A percentile compares a stretch with the other conserved stretches of the same genome.
These are phyloP conservation scores for Sordariomycetes sp. DNA, from an alignment of 2,329 filamentous ascomycete genomes.

Conservation along the genomic window DNA sequence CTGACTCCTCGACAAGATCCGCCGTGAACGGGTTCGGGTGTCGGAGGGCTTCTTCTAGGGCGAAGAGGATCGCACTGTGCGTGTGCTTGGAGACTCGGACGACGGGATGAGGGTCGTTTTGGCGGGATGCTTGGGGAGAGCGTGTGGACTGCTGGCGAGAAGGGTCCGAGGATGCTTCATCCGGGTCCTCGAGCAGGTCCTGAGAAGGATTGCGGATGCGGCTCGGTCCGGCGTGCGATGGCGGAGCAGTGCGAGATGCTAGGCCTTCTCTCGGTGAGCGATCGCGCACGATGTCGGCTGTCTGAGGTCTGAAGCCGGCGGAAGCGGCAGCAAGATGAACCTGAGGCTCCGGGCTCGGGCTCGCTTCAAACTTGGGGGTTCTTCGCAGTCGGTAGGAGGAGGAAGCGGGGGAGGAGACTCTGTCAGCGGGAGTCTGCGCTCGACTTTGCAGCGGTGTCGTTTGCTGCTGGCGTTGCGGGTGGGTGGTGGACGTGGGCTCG, in stretches of 20 bases:
- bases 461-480: constrained; percentile 32
- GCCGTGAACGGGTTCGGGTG: constrained; percentile 75
- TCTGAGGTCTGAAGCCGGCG: constrained; percentile 35
- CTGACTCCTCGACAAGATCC: constrained; percentile 79
- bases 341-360: constrained; percentile 29
- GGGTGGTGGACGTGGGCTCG: constrained; percentile 33
- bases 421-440: constrained; percentile 21
- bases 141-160: constrained; percentile 15
- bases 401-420: constrained; percentile 29
- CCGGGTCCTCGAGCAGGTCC: constrained; percentile 35
- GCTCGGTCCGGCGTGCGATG: neutral
- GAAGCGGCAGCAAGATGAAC: constrained; percentile 38
- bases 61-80: constrained; percentile 83
- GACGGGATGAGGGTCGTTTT: constrained; percentile 32
- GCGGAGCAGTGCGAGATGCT: neutral
- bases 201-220: constrained; percentile 32
- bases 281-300: constrained; percentile 1
- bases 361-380: constrained; percentile 39
- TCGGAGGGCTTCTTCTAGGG: constrained; percentile 83
- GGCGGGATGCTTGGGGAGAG: constrained; percentile 16
- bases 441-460: constrained; percentile 13
- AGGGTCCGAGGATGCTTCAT: constrained; percentile 26
- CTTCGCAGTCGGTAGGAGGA: constrained; percentile 40
- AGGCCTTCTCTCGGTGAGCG: constrained; percentile 2
- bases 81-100: constrained; percentile 72